Base-by-base conservation (phyloP, 1,284 basidiomycete species). In the Trichosporon coremiiforme region DNA sequence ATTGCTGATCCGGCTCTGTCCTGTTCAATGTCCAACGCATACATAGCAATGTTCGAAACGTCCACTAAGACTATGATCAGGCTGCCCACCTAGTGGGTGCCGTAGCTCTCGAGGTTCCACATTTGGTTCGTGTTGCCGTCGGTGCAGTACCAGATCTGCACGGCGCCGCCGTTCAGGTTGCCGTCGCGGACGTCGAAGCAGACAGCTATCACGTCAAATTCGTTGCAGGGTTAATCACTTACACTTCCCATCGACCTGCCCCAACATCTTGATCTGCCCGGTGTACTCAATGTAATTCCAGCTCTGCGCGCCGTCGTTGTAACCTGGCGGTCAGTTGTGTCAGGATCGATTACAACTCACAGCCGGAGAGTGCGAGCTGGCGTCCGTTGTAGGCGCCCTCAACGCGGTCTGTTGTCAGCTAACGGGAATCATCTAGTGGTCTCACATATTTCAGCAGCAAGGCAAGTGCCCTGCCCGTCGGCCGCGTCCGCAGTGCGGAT, bases 121-220 rank as follows among this genome's bases (percentile, higher is more conserved):
- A 8, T 25, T 60, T 68, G 67, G 67, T 68, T 68, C 22, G 63
- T 41, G 67, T 68, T 68, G 17, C 50, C 67, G 50, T n/a, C 31
- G 12, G 33, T 31, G 50, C 67, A 68, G 47, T 68, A 64, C 67
- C 67, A 68, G 36, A 68, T 53, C 67, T 68, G 67, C 35, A 65
- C 63, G 1, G 67, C 67, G 47, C 67, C 67, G 36, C 67, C 67
- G 25, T 68, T 55, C 47, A 64, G 7, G 50, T 64, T 64, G 50
- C 67, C 67, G 35, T 68, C 67, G 63, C 63, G 62, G 17, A 68
- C 35, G 25, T 68, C 67, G 33, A 68, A 64, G 67, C 67, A 68
- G 15, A 22, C 55, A 20, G 31, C 64, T 60, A 47, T 10, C 12
- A 4, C n/a, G 22, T 35, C 67, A 47, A 38, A 7, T 20, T 13